Base-by-base conservation (phyloP, 257 asterid species). In the Penstemon davidsonii region DNA sequence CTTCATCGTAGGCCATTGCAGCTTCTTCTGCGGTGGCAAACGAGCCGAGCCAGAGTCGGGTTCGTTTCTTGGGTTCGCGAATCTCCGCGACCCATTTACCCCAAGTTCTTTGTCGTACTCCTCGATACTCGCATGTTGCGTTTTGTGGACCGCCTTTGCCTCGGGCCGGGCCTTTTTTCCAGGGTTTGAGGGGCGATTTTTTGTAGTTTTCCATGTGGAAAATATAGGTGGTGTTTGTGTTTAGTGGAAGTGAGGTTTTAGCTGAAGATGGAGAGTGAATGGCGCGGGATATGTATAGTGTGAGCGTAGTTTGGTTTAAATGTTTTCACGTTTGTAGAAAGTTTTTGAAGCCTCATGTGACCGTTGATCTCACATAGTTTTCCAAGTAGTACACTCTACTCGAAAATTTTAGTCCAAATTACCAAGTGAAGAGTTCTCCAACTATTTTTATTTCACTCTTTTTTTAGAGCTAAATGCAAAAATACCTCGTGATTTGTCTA, bases 81-180 rank as follows among this genome's bases (percentile, higher is more conserved):
- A 92, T 92, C 73, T 92, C 98, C 0, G 97, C 98, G 33, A 92
- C 94, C 96, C 95, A 88, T 68, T 93, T 93, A 0, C 97, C 99
- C 97, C 97, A 93, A 0, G 99, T 93, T 62, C 99, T 73, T 73
- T 93, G 97, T 18, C 97, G 84, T 39, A 90, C 99, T 0, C 99
- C 97, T 5, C 99, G 84, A 49, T 88, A 93, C 79, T 87, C 99
- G 2, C 97, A 90, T 65, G 67, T 81, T 10, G 96, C 89, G 7
- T 93, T 93, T 76, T 90, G 97, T 2, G 99, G 99, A 3, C 97
- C 97, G 4, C 99, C 99, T 73, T 90, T 90, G 40, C 99, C 97
- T 73, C 97, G 64, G 3, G 98, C 95, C 0, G 98, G 97, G 6
- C 99, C 97, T 63, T 93, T 93, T 79, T 90, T 93, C 99, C 99